Base-by-base conservation (phyloP, 2,329 filamentous ascomycete species). In the Lanzia echinophila region DNA sequence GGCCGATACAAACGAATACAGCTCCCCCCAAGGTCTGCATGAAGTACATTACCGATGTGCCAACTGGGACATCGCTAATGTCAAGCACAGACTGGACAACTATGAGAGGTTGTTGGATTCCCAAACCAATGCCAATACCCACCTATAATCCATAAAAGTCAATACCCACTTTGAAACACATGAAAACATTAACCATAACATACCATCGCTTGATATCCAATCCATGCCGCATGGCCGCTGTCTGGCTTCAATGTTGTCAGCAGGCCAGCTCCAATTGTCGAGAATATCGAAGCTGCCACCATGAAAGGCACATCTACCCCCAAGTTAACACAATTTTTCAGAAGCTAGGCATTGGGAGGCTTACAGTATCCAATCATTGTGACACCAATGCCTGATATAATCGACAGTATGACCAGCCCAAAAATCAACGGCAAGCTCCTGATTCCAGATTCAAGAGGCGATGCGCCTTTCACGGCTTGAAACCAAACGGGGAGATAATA, bases 161-260 rank as follows among this genome's bases (percentile, higher is more conserved):
- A n/a, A n/a, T n/a, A n/a, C n/a, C n/a, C n/a, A n/a, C n/a, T n/a
- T n/a, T n/a, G n/a, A n/a, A n/a, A n/a, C n/a, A n/a, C n/a, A n/a
- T n/a, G n/a, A n/a, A n/a, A n/a, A n/a, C n/a, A n/a, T n/a, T n/a
- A n/a, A n/a, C n/a, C n/a, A n/a, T n/a, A n/a, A n/a, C n/a, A n/a
- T n/a, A n/a, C n/a, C n/a, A n/a, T n/a, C n/a, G n/a, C 74, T 63
- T 82, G 79, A 65, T 78, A 82, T 15, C 79, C 79, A 56, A 82
- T 77, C 79, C 79, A 83, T 39, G 71, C 68, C 11, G 68, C 62
- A 7, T 75, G 65, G 1, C 72, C 69, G 3, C 76, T 80, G 57
- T 73, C 61, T 3, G 79, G 70, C 19, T 69, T 66, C 20, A 81
- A 73, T 0, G 77, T 81, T 0, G 77, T 76, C 53, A 83, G 71